Percentiles rank a stretch among this genome's conserved stretches.
Evolutionary conservation across 305 asterid species (phyloP).

Genomic region (Rubia tinctorum): DNA sequence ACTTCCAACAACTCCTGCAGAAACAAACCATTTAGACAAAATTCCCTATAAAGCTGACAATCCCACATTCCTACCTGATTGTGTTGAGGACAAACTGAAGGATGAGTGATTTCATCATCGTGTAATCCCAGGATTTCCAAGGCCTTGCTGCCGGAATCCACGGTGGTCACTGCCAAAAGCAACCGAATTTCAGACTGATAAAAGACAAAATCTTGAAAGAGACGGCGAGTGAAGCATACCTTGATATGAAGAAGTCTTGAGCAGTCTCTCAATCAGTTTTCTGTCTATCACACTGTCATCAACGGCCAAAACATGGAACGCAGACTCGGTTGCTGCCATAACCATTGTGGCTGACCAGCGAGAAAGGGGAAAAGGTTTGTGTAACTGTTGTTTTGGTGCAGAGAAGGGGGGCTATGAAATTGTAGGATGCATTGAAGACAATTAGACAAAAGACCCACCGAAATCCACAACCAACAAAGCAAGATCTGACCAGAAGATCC

Average conservation of each 20-base stretch:
- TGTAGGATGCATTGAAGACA: conserved; percentile 28
- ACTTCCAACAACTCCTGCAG: conserved; percentile 67
- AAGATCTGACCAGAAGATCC: conserved; percentile 75
- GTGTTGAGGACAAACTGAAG: conserved; percentile 33
- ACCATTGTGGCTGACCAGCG: conserved; percentile 33
- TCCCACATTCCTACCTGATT: conserved; percentile 37
- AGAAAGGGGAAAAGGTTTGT: conserved; percentile 18
- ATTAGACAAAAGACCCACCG: conserved; percentile 44
- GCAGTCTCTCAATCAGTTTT: conserved; percentile 75
- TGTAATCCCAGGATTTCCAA: conserved; percentile 64
- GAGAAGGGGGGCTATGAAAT: neutral
- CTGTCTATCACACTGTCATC: conserved; percentile 91
- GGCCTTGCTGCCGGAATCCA: conserved; percentile 91
- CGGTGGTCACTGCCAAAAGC: conserved; percentile 65
- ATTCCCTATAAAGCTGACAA: conserved; percentile 15
- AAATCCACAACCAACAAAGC: conserved; percentile 75
- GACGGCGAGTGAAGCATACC: conserved; percentile 30
- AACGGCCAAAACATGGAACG: conserved; percentile 89
- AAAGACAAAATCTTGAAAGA: neutral
- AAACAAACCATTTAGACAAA: conserved; percentile 11
- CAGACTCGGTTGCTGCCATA: conserved; percentile 66
- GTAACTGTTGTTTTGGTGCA: conserved; percentile 6
- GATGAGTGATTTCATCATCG: conserved; percentile 33
- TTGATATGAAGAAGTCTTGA: conserved; percentile 71
- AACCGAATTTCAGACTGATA: conserved; percentile 2